phyloP scores from a whole-genome alignment of 2,329 filamentous ascomycete species.

The Kalmusia sp. region DNA sequence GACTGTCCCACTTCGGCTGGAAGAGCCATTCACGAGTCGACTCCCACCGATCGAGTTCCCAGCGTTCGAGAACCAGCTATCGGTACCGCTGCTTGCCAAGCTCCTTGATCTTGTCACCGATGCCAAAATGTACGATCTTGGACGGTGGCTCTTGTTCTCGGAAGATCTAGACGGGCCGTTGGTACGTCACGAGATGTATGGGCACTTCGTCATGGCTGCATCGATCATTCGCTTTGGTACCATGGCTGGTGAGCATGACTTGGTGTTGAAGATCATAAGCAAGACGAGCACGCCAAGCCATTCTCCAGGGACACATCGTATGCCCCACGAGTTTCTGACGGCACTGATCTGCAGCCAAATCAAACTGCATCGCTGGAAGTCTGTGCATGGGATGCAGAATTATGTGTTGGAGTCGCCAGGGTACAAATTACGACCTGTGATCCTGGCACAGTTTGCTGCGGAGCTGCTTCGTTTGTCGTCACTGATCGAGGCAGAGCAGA shows the following conservation, averaged over 20 bases:
- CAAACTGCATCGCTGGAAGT: constrained; percentile 48
- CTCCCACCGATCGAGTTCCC: constrained; percentile 52
- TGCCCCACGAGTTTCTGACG: constrained; percentile 44
- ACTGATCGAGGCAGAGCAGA: constrained; percentile 11
- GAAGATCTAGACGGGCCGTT: constrained; percentile 62
- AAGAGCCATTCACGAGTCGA: constrained; percentile 33
- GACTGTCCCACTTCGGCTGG: constrained; percentile 17
- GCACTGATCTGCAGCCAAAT: constrained; percentile 54
- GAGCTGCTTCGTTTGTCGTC: constrained; percentile 35
- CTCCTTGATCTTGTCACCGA: constrained; percentile 60
- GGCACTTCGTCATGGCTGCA: constrained; percentile 56
- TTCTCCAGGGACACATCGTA: constrained; percentile 29
- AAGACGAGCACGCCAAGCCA: constrained; percentile 23
- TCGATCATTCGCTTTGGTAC: constrained; percentile 63
- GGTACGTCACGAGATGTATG: constrained; percentile 55
- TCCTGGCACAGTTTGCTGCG: constrained; percentile 39
- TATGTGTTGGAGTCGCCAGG: constrained; percentile 31
- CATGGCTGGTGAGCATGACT: constrained; percentile 54
- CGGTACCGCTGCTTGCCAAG: constrained; percentile 55
- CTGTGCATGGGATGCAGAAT: constrained; percentile 48
- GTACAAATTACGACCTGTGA: constrained; percentile 34
- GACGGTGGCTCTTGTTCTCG: constrained; percentile 60
- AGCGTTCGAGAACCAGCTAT: constrained; percentile 54
- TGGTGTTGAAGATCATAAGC: constrained; percentile 42
- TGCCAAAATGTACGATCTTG: constrained; percentile 56